phyloP scores from a whole-genome alignment of 2,329 filamentous ascomycete species.

The Beauveria caledonica region DNA sequence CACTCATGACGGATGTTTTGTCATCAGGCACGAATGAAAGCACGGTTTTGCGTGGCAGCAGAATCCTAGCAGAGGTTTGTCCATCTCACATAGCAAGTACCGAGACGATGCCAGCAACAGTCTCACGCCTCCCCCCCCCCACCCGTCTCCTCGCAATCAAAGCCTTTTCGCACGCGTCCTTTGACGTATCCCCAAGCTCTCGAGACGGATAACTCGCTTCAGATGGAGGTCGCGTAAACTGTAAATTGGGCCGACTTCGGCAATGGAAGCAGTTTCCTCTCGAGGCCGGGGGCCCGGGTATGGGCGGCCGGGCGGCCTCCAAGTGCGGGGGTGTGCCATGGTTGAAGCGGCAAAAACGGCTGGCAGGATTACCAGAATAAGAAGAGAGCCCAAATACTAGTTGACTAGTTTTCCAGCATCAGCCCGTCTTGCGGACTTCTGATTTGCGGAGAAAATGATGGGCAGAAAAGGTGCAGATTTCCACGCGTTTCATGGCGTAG shows the following conservation, averaged over 20 bases:
- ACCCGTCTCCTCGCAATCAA: neutral
- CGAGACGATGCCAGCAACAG: neutral
- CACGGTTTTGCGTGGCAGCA: neutral
- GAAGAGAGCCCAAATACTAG: neutral
- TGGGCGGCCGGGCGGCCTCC: slow-evolving; percentile 2
- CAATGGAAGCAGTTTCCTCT: neutral
- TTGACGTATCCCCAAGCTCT: neutral
- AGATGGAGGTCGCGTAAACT: neutral
- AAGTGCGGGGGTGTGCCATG: slow-evolving; percentile 3
- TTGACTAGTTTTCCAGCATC: neutral
- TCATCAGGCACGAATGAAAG: neutral
- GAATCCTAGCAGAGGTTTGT: neutral
- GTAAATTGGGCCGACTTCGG: neutral
- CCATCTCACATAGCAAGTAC: neutral
- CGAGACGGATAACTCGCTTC: neutral
- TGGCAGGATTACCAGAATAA: neutral
- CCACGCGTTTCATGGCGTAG: neutral
- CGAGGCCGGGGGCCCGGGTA: neutral
- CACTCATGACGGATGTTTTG: neutral
- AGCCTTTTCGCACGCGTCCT: neutral
- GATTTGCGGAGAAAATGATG: neutral
- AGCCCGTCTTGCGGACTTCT: neutral
- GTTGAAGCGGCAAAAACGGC: neutral
- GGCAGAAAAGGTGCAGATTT: neutral
- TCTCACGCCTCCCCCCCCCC: neutral